Evolutionary conservation across 352 stramenopile species (phyloP), one percentile per base, ranked within the genome.

Genomic region (Globisporangium middletonii): DNA sequence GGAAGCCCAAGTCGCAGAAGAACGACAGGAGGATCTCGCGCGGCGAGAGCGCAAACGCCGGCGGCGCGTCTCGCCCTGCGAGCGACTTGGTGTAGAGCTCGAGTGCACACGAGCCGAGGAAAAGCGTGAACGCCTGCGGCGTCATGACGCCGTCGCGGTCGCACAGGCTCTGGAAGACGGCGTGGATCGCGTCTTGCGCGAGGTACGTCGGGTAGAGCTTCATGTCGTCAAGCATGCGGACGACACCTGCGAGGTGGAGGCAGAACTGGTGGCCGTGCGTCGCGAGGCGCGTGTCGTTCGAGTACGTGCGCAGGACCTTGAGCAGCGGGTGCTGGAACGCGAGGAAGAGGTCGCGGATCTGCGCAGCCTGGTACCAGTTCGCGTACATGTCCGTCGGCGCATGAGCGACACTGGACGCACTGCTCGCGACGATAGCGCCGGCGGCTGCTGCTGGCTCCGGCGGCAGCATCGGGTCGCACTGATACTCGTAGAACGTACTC

Each of bases 21-120:
- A 89, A 89, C 8, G 73, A 86, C 18, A 87, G 53, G 12, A 88
- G 53, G 19, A 88, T 72, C 61, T 89, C 82, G 44, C 79, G 76
- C 15, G 78, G 65, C 11, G 82, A 89, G 2, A 92, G 68, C 16
- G 67, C 27, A 23, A 80, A 72, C 3, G 55, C 52, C 8, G 66
- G 60, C 16, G 49, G 38, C 19, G 18, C 58, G 5, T 2, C 19
- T 28, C 37, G 28, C 26, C 38, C 23, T n/a, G 50, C 13, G 7
- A 64, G 50, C 8, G 63, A 76, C 30, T 65, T 71, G 0, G 65
- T 61, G 51, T 86, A 86, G 49, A 89, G 48, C 37, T 89, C 71
- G 7, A 92, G 47, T 9, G 79, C 79, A 46, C 77, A 88, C 1
- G 72, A 74, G 13, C 82, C 79, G 12, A 92, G 60, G 18, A 92